phyloP scores from a whole-genome alignment of 805 yeast species.

The Starmerella floricola region DNA sequence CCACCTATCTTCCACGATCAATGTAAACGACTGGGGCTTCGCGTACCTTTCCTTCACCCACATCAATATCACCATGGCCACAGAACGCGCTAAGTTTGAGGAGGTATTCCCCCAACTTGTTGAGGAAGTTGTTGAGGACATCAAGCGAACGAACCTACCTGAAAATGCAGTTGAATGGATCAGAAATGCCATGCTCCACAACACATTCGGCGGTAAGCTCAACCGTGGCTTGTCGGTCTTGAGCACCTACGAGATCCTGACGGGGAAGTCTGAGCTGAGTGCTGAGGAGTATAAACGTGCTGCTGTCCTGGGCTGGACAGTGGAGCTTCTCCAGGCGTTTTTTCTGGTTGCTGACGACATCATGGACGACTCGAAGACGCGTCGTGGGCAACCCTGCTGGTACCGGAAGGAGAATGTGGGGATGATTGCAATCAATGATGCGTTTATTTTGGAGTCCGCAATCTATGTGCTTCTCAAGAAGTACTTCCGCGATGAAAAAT shows the following conservation, averaged over 20 bases:
- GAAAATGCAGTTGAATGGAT: constrained; percentile 80
- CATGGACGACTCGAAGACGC: constrained; percentile 92
- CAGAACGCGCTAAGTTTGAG: constrained; percentile 26
- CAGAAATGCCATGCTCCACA: constrained; percentile 54
- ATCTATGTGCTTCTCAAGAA: constrained; percentile 80
- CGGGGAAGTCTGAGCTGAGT: constrained; percentile 49
- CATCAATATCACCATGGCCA: neutral
- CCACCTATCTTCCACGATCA: no score
- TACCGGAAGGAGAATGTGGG: constrained; percentile 66
- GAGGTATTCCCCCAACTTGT: constrained; percentile 66
- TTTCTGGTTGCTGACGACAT: constrained; percentile 96
- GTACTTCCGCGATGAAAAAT: constrained; percentile 68
- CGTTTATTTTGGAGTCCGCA: constrained; percentile 93
- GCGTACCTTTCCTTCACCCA: neutral
- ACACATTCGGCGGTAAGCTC: constrained; percentile 92
- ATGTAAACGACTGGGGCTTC: no score
- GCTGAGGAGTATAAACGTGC: constrained; percentile 67
- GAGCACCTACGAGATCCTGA: constrained; percentile 77
- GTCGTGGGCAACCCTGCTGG: constrained; percentile 99
- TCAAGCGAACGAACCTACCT: constrained; percentile 66
- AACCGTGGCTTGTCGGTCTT: constrained; percentile 94
- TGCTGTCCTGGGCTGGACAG: constrained; percentile 88
- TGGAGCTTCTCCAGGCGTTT: constrained; percentile 90
- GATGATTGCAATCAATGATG: constrained; percentile 91
- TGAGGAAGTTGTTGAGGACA: constrained; percentile 53